Percentiles rank a stretch among this genome's conserved stretches.
phyloP scores from a whole-genome alignment of 495 filamentous ascomycete species.

The Podospora appendiculata region DNA sequence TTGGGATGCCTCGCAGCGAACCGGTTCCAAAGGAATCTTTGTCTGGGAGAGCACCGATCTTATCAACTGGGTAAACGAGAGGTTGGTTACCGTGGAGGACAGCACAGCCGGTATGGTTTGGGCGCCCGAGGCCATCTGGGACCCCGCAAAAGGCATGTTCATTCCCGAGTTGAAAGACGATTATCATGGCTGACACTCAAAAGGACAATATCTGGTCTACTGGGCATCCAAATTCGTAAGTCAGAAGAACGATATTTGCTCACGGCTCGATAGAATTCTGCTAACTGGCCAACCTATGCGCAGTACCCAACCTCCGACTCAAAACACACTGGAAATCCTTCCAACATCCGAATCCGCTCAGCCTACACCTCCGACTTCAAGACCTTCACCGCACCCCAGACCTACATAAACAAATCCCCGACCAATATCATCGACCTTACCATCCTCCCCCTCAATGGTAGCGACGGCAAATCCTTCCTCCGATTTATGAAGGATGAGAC shows the following conservation, averaged over 20 bases:
- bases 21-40: slow-evolving; percentile 41
- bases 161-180: not conserved
- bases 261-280: too few species aligned
- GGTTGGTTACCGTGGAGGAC: slow-evolving; percentile 41
- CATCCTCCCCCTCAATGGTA: slow-evolving; percentile 28
- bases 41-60: slow-evolving; percentile 47
- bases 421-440: slow-evolving; percentile 39
- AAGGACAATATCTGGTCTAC: slow-evolving; percentile 41
- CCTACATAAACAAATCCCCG: slow-evolving; percentile 34
- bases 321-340: slow-evolving; percentile 29
- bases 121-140: slow-evolving; percentile 48
- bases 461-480: slow-evolving; percentile 26
- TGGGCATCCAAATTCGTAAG: slow-evolving; percentile 47
- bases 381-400: slow-evolving; percentile 32
- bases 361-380: slow-evolving; percentile 37
- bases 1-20: slow-evolving; percentile 45
- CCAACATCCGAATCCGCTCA: slow-evolving; percentile 35
- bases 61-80: slow-evolving; percentile 38
- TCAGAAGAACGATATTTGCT: slow-evolving; percentile 3
- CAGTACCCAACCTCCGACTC: slow-evolving; percentile 33
- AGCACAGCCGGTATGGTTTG: slow-evolving; percentile 47
- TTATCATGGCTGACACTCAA: slow-evolving; percentile 1
- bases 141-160: slow-evolving; percentile 31
- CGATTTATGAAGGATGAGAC: slow-evolving; percentile 49
- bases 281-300: slow-evolving; percentile 6